These are phyloP conservation scores for Trichoderma atroviride DNA, from an alignment of 2,329 filamentous ascomycete genomes.

Conservation along the genomic window DNA sequence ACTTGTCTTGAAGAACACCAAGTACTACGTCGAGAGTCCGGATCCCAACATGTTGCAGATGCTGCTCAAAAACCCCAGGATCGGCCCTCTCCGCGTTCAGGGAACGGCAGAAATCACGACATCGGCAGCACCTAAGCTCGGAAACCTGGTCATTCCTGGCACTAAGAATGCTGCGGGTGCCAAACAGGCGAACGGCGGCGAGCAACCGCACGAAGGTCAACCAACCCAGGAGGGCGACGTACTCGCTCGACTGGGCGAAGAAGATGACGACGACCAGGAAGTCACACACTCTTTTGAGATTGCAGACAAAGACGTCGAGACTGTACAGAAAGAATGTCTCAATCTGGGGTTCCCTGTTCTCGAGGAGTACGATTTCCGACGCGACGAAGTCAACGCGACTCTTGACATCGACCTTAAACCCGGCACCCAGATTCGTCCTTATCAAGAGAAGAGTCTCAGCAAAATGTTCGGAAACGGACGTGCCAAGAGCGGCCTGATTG, in stretches of 20 bases:
- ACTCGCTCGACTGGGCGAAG: constrained; percentile 74
- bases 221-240: constrained; percentile 66
- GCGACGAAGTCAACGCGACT: constrained; percentile 85
- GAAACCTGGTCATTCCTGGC: constrained; percentile 86
- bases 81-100: constrained; percentile 78
- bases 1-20: constrained; percentile 90
- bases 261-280: constrained; percentile 83
- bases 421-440: constrained; percentile 85
- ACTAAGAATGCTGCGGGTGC: constrained; percentile 91
- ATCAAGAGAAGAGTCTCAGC: constrained; percentile 95
- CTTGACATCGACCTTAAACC: constrained; percentile 92
- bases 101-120: constrained; percentile 72
- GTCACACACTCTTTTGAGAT: constrained; percentile 95
- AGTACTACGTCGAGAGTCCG: constrained; percentile 90
- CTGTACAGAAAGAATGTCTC: constrained; percentile 86
- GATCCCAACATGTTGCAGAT: constrained; percentile 85
- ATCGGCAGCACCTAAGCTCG: constrained; percentile 82
- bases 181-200: constrained; percentile 64
- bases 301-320: constrained; percentile 76
- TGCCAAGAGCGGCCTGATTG: constrained; percentile 96
- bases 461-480: constrained; percentile 99
- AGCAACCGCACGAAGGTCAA: constrained; percentile 51
- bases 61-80: constrained; percentile 81
- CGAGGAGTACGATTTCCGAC: constrained; percentile 96
- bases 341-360: constrained; percentile 84